phyloP scores from a whole-genome alignment of 2,329 filamentous ascomycete genomes.

The Zymoseptoria crescenta region DNA sequence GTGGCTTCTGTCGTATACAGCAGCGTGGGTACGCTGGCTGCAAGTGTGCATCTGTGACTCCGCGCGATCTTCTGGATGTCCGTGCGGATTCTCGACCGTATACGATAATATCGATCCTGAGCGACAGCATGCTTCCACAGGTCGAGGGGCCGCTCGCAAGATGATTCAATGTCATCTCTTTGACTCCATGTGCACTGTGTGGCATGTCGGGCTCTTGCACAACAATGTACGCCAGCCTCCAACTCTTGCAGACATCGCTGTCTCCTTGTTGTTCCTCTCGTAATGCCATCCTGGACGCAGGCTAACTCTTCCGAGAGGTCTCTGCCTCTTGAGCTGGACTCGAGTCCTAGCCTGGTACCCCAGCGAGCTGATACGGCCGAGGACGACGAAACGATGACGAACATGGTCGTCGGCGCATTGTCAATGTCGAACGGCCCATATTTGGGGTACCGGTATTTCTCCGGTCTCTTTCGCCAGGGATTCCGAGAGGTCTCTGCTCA shows the following conservation, averaged over 20 bases:
- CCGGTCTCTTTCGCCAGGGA: background rate
- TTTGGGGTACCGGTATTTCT: background rate
- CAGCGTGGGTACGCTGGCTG: too few species aligned
- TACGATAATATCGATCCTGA: background rate
- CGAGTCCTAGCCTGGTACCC: background rate
- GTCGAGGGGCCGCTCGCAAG: background rate
- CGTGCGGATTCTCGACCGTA: too few species aligned
- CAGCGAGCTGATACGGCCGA: background rate
- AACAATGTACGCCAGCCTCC: background rate
- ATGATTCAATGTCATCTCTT: background rate
- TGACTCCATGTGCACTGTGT: background rate
- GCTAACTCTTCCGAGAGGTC: background rate
- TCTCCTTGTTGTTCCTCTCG: background rate
- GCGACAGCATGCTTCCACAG: background rate
- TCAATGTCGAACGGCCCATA: background rate
- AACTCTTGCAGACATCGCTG: background rate
- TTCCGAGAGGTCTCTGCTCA: background rate
- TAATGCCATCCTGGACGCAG: background rate
- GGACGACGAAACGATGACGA: background rate
- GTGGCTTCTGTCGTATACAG: too few species aligned
- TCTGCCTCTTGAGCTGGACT: background rate
- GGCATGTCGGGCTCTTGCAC: background rate
- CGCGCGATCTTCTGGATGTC: too few species aligned
- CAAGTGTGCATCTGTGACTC: too few species aligned
- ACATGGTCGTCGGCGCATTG: background rate